Evolutionary conservation across 2,329 filamentous ascomycete species (phyloP), one percentile per base, ranked within the genome.

Genomic region (Pseudodiploospora longispora): DNA sequence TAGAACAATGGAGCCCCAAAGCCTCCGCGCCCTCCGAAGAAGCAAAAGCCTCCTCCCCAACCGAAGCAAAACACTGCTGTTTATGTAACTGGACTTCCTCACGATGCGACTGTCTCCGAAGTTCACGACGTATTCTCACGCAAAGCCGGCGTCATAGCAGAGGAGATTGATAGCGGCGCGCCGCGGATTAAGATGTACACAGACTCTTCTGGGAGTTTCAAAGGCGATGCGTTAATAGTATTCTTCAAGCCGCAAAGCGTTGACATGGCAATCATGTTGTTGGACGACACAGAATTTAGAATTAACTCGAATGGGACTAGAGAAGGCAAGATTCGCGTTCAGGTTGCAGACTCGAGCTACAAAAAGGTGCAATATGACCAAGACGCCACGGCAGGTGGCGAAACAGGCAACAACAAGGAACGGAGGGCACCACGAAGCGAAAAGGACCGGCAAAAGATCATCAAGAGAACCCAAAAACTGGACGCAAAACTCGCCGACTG

Each of bases 191-290:
- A 95, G 68, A 80, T 98, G 64, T 98, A 98, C 67, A 80, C 74
- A 19, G 83, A 96, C 60, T 80, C 85, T 1, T 67, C 82, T 1
- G 93, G 89, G 19, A 78, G 80, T 10, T 95, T 95, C 74, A 97
- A 96, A 61, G 93, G 93, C 48, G 90, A 97, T 60, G 90, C 87
- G 3, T 74, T 98, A 30, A 73, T 98, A 43, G 87, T 97, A 32
- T 98, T 94, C 68, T 96, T 95, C 75, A 87, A 93, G 55, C 85
- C 89, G 0, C 89, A 95, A 59, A 94, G 87, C n/a, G 91, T 98
- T 47, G 72, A 85, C 36, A 83, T 89, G 69, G 87, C 87, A 37
- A 85, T 91, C 52, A 80, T 83, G 68, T 74, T 93, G 56, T 74
- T 88, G 9, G 87, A 94, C 62, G 87, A 89, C 56, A 85, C 83